These are phyloP conservation scores for Nepenthes alata DNA, from an alignment of 179 eudicot genomes.

Conservation along the genomic window DNA sequence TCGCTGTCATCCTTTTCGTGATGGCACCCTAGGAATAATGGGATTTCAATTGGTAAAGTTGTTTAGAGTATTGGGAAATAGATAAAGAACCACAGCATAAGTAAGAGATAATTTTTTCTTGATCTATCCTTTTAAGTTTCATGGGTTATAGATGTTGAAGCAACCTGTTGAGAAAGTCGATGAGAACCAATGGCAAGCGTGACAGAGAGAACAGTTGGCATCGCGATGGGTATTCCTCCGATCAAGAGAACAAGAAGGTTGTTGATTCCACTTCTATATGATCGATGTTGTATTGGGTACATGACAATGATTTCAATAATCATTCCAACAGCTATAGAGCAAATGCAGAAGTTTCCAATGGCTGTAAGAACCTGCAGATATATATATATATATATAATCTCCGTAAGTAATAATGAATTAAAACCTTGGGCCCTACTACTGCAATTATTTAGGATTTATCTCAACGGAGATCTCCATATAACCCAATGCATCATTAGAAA, in stretches of 20 bases:
- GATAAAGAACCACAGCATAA: not conserved
- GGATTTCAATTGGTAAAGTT: not conserved
- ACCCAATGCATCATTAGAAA: too few species aligned
- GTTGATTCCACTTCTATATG: conserved; percentile 55
- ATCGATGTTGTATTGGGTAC: conserved; percentile 50
- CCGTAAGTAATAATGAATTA: too few species aligned
- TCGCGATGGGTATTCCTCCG: conserved; percentile 77
- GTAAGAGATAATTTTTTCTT: not conserved
- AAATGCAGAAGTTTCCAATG: conserved; percentile 63
- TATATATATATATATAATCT: too few species aligned
- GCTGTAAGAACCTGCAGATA: conserved; percentile 48
- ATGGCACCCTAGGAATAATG: conserved; percentile 43
- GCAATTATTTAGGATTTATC: too few species aligned
- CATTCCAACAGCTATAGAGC: conserved; percentile 69
- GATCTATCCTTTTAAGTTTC: not conserved
- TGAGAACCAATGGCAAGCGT: conserved; percentile 73
- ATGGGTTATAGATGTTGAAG: not conserved
- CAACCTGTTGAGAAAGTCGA: conserved; percentile 60
- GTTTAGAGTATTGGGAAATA: not conserved
- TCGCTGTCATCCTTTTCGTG: conserved; percentile 73
- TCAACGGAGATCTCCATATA: too few species aligned
- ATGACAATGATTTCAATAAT: conserved; percentile 51
- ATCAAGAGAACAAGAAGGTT: conserved; percentile 68
- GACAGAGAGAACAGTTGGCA: conserved; percentile 72
- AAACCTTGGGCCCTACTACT: too few species aligned